phyloP scores from a whole-genome alignment of 768 basidiomycete species.

The Leccinum boreale region DNA sequence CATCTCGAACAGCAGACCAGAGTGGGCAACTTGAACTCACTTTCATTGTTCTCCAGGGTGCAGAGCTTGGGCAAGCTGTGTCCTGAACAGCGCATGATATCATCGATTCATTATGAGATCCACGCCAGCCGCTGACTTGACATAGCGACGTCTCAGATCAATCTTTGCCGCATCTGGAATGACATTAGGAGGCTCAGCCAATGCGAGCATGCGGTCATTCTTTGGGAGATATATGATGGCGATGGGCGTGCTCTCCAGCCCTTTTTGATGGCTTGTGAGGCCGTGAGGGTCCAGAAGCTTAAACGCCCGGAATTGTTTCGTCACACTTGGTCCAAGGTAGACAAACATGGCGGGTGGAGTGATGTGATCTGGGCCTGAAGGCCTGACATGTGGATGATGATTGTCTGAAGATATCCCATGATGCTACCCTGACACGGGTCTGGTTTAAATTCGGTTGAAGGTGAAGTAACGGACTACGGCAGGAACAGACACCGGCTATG shows the following conservation, averaged over 20 bases:
- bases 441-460: background rate
- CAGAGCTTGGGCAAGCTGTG: background rate
- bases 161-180: background rate
- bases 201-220: background rate
- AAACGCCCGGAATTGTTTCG: background rate
- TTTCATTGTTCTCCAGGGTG: background rate
- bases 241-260: background rate
- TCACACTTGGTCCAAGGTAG: background rate
- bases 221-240: background rate
- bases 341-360: background rate
- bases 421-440: background rate
- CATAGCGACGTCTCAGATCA: conserved; percentile 2
- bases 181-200: background rate
- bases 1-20: conserved; percentile 1
- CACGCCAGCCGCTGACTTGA: background rate
- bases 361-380: background rate
- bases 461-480: background rate
- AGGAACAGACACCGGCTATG: background rate
- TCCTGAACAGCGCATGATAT: background rate
- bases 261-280: background rate
- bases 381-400: background rate
- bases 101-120: background rate
- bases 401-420: background rate
- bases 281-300: background rate
- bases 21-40: background rate